Percentiles rank a stretch among this genome's conserved stretches.
phyloP scores from a whole-genome alignment of 1,284 basidiomycete genomes.

The Austropuccinia psidii region DNA sequence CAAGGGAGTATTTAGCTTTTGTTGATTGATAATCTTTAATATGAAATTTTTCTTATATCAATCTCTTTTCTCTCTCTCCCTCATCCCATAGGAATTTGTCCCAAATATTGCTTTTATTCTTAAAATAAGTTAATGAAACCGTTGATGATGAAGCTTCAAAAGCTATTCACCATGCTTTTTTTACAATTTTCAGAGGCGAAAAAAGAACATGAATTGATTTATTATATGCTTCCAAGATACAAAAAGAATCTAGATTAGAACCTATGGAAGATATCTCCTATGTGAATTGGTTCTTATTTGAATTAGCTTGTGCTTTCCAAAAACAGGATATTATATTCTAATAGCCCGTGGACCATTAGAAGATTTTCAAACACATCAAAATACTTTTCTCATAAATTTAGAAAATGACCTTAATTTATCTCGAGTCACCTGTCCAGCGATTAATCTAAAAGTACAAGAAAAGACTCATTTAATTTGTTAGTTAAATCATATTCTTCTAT shows the following conservation, averaged over 20 bases:
- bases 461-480: background rate
- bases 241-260: slow-evolving; percentile 79
- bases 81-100: slow-evolving; percentile 36
- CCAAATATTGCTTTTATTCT: slow-evolving; percentile 64
- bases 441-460: slow-evolving; percentile 29
- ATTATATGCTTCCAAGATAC: slow-evolving; percentile 82
- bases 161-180: slow-evolving; percentile 76
- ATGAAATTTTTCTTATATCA: background rate
- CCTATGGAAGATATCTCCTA: slow-evolving; percentile 83
- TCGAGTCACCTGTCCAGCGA: slow-evolving; percentile 31
- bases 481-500: background rate
- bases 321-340: background rate
- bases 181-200: slow-evolving; percentile 73
- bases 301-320: background rate
- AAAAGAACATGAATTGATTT: slow-evolving; percentile 73
- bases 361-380: slow-evolving; percentile 4
- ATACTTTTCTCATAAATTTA: slow-evolving; percentile 21
- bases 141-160: slow-evolving; percentile 69
- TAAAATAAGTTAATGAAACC: slow-evolving; percentile 68
- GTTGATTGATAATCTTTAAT: background rate
- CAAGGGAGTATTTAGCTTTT: slow-evolving; percentile 55
- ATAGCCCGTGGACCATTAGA: slow-evolving; percentile 28
- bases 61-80: slow-evolving; percentile 31
- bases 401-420: slow-evolving; percentile 28
- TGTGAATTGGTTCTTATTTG: slow-evolving; percentile 44